Base-by-base conservation (phyloP, 768 basidiomycete species). In the Leucocoprinus sp. region DNA sequence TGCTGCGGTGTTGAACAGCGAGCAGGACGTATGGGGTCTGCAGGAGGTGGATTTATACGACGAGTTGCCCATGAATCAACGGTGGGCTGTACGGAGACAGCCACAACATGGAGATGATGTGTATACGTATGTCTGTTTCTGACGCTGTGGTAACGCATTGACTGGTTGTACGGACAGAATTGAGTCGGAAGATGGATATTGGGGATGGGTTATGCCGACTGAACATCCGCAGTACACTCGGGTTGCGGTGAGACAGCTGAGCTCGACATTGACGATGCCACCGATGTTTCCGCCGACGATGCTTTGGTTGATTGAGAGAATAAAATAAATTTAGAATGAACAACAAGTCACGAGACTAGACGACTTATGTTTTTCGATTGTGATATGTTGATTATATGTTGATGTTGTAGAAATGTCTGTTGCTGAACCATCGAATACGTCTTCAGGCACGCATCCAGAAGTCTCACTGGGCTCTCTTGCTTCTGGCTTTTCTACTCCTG, bases 391-490 rank as follows among this genome's bases (percentile, higher is more conserved):
- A n/a, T n/a, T n/a, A n/a, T n/a, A 28, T 28, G 6, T 28, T 5
- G 27, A 31, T 8, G 38, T 27, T 18, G 15, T 7, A n/a, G 19
- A 9, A 4, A 48, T 48, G 46, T 48, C 46, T 26, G 46, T 40
- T 18, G 46, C 46, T 8, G 46, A 48, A 12, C 34, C 28, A 2
- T 45, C 43, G 15, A 18, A 15, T 17, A 11, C 26, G 7, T 36
- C 44, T 12, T 12, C 44, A 19, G 39, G 46, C 26, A 74, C 65
- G 8, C 64, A 75, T 29, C 75, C 73, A n/a, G 82, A 82, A 53
- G 61, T 83, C 26, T 80, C 81, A 6, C 65, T 83, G 1, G 75
- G 74, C 22, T 78, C 80, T 7, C 60, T 80, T 11, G 64, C 62
- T 21, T 75, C 75, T 6, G 71, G 66, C 6, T 70, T 78, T 52